A percentile compares a stretch with the other conserved stretches of the same genome.
Conservation (phyloP, 2,329 filamentous ascomycete species). For the Pseudovirgaria hyperparasitica region DNA sequence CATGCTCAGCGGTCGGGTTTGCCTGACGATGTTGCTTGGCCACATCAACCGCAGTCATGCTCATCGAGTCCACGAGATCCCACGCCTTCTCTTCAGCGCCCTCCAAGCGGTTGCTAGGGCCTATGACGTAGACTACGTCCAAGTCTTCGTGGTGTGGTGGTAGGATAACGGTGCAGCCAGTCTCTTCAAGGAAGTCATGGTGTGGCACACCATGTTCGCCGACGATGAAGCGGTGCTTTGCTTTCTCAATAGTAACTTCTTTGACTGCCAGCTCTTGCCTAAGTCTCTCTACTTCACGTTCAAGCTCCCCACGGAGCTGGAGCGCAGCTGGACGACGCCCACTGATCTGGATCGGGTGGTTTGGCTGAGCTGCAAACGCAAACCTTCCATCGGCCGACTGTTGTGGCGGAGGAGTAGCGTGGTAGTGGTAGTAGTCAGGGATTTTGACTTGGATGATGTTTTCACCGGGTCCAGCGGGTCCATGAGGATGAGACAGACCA, state of each 20-base stretch:
- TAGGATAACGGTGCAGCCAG: conserved; percentile 78
- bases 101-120: conserved; percentile 60
- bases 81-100: conserved; percentile 71
- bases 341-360: conserved; percentile 70
- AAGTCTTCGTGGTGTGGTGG: conserved; percentile 65
- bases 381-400: conserved; percentile 52
- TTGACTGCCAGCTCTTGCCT: conserved; percentile 63
- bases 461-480: conserved; percentile 68
- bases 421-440: conserved; percentile 68
- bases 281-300: conserved; percentile 64
- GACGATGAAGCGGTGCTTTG: conserved; percentile 89
- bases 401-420: conserved; percentile 51
- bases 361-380: conserved; percentile 56
- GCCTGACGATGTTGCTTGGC: conserved; percentile 64
- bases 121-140: conserved; percentile 74
- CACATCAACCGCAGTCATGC: conserved; percentile 71
- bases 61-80: conserved; percentile 78
- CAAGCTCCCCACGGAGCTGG: conserved; percentile 66
- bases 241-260: conserved; percentile 70
- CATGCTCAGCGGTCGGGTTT: conserved; percentile 66
- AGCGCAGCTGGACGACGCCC: conserved; percentile 78
- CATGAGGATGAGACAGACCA: no score
- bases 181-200: conserved; percentile 79
- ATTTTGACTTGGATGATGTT: conserved; percentile 59
- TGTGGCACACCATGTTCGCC: conserved; percentile 68